phyloP scores from a whole-genome alignment of 345 rosid genomes.

The Syzygium aqueum region DNA sequence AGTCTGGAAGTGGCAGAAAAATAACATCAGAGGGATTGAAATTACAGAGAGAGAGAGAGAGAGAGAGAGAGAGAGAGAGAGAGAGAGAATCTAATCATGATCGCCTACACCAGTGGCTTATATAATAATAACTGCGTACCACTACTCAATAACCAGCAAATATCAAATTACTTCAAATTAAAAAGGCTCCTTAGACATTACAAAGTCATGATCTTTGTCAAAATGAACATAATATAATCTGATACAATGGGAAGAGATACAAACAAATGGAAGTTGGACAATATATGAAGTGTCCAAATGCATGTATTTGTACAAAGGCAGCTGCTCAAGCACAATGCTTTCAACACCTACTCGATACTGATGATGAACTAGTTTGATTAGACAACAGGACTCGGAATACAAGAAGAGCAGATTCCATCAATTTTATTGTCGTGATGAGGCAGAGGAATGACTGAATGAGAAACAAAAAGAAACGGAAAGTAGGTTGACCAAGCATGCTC shows the following conservation, averaged over 20 bases:
- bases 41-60: no score
- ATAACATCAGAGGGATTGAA: not conserved
- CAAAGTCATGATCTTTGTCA: not conserved
- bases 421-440: not conserved
- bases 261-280: not conserved
- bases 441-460: not conserved
- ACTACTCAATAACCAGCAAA: not conserved
- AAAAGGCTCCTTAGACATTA: not conserved
- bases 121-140: not conserved
- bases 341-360: not conserved
- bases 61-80: no score
- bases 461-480: not conserved
- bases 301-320: not conserved
- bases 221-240: not conserved
- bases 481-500: not conserved
- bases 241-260: not conserved
- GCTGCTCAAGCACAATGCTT: not conserved
- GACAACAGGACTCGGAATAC: not conserved
- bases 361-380: not conserved
- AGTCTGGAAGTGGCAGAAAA: constrained; percentile 30
- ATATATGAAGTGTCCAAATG: not conserved
- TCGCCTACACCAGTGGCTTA: not conserved
- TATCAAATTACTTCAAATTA: not conserved
- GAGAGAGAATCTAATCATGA: not conserved
- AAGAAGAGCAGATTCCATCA: not conserved